phyloP scores from a whole-genome alignment of 192 early-diverging fungal genomes.

The Coemansia sp. region DNA sequence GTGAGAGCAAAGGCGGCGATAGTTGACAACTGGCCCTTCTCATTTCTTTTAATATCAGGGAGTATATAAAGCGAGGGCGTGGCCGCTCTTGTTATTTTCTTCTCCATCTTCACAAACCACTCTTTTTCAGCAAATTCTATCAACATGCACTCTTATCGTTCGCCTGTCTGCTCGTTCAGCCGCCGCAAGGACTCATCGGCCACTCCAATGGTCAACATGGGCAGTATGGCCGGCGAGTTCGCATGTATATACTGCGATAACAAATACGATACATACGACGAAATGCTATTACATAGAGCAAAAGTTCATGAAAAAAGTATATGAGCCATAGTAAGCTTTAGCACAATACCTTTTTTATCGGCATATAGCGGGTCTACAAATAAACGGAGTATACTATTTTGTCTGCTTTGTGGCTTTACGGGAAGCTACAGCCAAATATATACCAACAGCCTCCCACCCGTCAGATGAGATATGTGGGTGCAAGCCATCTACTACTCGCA shows the following conservation, averaged over 20 bases:
- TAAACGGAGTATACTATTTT: background rate
- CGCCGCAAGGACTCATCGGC: background rate
- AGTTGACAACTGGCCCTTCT: no score
- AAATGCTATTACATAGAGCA: no score
- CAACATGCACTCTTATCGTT: background rate
- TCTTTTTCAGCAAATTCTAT: background rate
- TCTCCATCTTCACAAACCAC: slow-evolving; percentile 19
- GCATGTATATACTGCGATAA: slow-evolving; percentile 13
- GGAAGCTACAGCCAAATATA: slow-evolving; percentile 40
- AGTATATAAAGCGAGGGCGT: no score
- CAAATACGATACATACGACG: slow-evolving; percentile 14
- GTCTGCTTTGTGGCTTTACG: background rate
- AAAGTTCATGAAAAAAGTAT: no score
- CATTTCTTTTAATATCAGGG: no score
- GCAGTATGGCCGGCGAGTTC: background rate
- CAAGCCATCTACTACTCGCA: slow-evolving; percentile 77
- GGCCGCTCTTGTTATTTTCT: no score
- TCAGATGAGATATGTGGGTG: slow-evolving; percentile 69
- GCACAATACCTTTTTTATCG: background rate
- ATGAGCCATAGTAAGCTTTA: no score
- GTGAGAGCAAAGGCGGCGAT: no score
- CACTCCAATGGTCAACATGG: slow-evolving; percentile 4
- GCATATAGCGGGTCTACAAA: background rate
- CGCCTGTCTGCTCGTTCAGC: background rate
- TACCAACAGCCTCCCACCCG: slow-evolving; percentile 92